Percentiles rank a stretch among this genome's conserved stretches.
These are phyloP conservation scores for Triticum turgidum DNA, from an alignment of 176 grass and related monocot genomes.

Conservation along the genomic window DNA sequence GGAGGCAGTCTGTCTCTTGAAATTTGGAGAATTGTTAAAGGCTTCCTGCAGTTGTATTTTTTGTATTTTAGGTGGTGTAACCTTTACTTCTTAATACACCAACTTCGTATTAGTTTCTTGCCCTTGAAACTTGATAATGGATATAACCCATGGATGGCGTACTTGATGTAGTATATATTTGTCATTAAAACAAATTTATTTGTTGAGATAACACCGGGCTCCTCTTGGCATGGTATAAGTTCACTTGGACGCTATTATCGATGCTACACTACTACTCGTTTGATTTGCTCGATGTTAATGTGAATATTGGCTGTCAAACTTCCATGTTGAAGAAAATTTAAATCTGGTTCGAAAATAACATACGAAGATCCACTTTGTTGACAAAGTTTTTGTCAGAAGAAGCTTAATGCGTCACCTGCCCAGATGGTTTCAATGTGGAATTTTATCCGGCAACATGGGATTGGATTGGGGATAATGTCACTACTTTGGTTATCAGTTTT, in stretches of 20 bases:
- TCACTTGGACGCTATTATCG: not conserved
- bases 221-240: not conserved
- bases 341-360: too few relatives aligned
- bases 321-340: too few relatives aligned
- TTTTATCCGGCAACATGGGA: too few relatives aligned
- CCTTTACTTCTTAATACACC: conserved; percentile 15
- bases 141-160: not conserved
- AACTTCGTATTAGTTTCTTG: not conserved
- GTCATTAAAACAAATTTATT: not conserved
- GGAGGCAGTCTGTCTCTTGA: not conserved
- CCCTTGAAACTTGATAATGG: not conserved
- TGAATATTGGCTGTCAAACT: not conserved
- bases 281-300: not conserved
- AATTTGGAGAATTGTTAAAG: conserved; percentile 5
- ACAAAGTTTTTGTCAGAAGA: too few relatives aligned
- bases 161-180: not conserved
- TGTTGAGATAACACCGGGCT: not conserved
- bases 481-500: too few relatives aligned
- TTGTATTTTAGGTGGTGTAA: conserved; percentile 26
- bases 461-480: too few relatives aligned
- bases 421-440: too few relatives aligned
- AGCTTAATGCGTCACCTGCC: too few relatives aligned
- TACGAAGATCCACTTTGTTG: too few relatives aligned
- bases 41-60: not conserved
- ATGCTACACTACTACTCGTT: not conserved